Base-by-base conservation (phyloP, 768 basidiomycete genomes). In the Tricholoma terreum region DNA sequence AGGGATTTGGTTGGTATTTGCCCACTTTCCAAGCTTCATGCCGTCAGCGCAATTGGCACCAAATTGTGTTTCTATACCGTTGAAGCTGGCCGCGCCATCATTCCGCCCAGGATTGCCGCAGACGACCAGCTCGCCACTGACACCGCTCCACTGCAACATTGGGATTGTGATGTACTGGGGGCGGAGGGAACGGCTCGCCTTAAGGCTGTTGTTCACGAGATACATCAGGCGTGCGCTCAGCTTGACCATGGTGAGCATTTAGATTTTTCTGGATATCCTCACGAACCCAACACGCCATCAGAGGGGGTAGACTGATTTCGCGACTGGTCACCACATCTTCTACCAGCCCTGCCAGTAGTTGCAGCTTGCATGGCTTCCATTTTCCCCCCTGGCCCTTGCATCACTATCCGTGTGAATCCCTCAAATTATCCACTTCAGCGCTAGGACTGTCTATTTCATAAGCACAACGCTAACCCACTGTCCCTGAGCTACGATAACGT, bases 111-210 rank as follows among this genome's bases (percentile, higher is more conserved):
- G 31, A 58, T 67, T 52, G 4, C 38, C 38, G 55, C 55, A 8
- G 31, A 57, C 45, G 58, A 46, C n/a, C 27, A 35, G 27, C 56
- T 40, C 14, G 12, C 53, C 15, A 62, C 58, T 31, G 73, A 70
- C 48, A 61, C 60, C 0, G 69, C 71, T 2, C 75, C 74, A 15
- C 54, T 27, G 10, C 69, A 66, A 22, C 64, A 71, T 22, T 76
- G 75, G 74, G 66, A 72, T 52, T 72, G 66, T 58, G 73, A 77
- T 61, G 34, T 75, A 24, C 45, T 76, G 43, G 68, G 71, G 34
- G 68, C 61, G n/a, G 70, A 71, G 24, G 75, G 73, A 3, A 72
- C 63, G 17, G 65, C 59, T 19, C 54, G 69, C 36, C 54, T 75
- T 38, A 67, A 67, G 53, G 67, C 63, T 42, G 56, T 72, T 15